Evolutionary conservation across 345 rosid genomes (phyloP), one percentile per base, ranked within the genome.

Genomic region (Rubroshorea leprosula): DNA sequence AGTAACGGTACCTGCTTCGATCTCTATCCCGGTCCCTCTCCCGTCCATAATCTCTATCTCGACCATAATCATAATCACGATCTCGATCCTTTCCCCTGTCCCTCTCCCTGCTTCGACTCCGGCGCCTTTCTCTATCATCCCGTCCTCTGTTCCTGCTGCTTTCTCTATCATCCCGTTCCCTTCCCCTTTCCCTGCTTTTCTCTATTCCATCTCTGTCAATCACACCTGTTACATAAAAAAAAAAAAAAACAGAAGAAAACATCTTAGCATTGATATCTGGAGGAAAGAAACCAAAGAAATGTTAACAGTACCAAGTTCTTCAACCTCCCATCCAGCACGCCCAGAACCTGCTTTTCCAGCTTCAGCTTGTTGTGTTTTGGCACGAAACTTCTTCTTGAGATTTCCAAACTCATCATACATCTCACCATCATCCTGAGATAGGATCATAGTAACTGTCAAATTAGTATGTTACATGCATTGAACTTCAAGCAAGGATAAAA

Each of bases 261-360:
- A 46, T 15, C 16, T 54, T 31, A 12, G 26, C 49, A 48, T 29
- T 44, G 47, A 44, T 44, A 13, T 13, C 47, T 2, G 5, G 18
- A 18, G 17, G 19, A 49, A 65, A 25, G 3, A 35, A 38, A 13
- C 35, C 23, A 58, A 43, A 39, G 45, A 1, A 60, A 62, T 23
- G n/a, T 0, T n/a, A 16, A 57, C 45, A 70, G 43, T 61, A 86
- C 99, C 99, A 74, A 89, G 68, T 57, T 89, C 97, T 67, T 89
- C 99, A 58, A 89, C 96, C 61, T 85, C 83, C 99, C 99, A 93
- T 26, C 99, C 99, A 12, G 99, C 96, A 70, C 99, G 99, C 39
- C 99, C 99, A 61, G 90, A 88, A 49, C 94, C 88, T 24, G 54
- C 80, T 54, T 69, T 77, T 48, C 77, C 85, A 65, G 81, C 47